Evolutionary conservation across 345 rosid species (phyloP).

Genomic region (Angophora floribunda): DNA sequence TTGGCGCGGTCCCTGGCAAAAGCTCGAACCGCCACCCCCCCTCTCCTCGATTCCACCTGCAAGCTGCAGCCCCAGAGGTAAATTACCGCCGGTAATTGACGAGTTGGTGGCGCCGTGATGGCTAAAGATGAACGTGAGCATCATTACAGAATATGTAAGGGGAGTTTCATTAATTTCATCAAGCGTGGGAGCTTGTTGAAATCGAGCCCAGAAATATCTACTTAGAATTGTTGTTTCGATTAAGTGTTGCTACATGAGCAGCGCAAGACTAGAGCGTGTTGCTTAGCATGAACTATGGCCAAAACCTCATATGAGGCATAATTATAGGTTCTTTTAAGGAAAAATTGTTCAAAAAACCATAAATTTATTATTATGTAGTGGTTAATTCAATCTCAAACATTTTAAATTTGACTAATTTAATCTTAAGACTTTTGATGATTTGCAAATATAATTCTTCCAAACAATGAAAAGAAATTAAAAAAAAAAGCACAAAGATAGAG

Average conservation of each 20-base stretch:
- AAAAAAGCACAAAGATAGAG: too few species aligned
- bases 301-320: not conserved
- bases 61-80: too few species aligned
- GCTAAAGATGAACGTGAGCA: not conserved
- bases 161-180: not conserved
- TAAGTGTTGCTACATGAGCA: not conserved
- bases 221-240: not conserved
- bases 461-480: too few species aligned
- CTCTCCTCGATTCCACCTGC: not conserved
- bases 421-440: too few species aligned
- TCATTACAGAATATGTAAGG: not conserved
- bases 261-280: not conserved
- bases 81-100: not conserved
- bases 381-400: too few species aligned
- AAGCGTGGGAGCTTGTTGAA: not conserved
- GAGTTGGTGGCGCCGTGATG: not conserved
- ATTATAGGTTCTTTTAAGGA: not conserved
- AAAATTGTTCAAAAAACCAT: too few species aligned
- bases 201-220: not conserved
- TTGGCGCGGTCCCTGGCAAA: constrained; percentile 5
- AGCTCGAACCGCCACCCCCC: not conserved
- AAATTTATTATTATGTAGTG: accelerated
- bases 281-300: too few species aligned
- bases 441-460: not conserved
- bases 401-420: too few species aligned